Percentiles rank a stretch among this genome's conserved stretches.
Conservation (phyloP, 1,284 basidiomycete genomes). For the Naganishia cerealis region DNA sequence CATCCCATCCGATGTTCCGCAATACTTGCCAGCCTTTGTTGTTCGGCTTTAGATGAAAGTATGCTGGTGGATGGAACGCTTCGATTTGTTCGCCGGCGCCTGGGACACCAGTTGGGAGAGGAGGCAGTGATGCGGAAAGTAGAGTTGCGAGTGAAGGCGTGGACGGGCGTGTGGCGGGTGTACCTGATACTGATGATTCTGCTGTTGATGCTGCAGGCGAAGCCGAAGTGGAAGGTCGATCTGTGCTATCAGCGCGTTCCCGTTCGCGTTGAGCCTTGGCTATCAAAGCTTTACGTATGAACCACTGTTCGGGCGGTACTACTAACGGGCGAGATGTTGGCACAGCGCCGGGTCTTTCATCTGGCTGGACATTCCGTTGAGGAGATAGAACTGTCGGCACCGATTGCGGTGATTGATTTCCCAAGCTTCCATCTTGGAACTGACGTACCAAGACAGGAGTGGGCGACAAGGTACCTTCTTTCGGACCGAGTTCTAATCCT, state of each 20-base stretch:
- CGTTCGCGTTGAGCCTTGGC: slow-evolving; percentile 19
- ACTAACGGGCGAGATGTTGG: not conserved
- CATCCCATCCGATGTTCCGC: slow-evolving; percentile 29
- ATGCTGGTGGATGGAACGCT: slow-evolving; percentile 14
- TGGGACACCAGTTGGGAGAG: not conserved
- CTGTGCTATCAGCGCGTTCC: not conserved
- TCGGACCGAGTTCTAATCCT: slow-evolving; percentile 13
- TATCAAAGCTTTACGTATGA: slow-evolving; percentile 27
- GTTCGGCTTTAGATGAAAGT: slow-evolving; percentile 28
- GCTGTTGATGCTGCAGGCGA: not conserved
- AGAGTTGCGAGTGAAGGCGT: slow-evolving; percentile 9
- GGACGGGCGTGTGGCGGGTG: not conserved
- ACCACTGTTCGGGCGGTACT: slow-evolving; percentile 30
- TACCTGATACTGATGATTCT: not conserved
- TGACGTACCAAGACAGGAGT: not conserved
- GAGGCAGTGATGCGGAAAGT: slow-evolving; percentile 1
- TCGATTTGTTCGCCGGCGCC: not conserved
- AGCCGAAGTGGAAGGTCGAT: not conserved
- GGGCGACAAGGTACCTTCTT: not conserved
- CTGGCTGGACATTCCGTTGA: not conserved
- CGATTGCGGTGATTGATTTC: not conserved
- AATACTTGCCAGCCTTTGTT: slow-evolving; percentile 29
- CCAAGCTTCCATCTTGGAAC: not conserved
- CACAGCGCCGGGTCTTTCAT: not conserved
- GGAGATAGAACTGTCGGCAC: not conserved